Evolutionary conservation across 2,329 filamentous ascomycete genomes (phyloP).

Genomic region (Sporothrix luriei): DNA sequence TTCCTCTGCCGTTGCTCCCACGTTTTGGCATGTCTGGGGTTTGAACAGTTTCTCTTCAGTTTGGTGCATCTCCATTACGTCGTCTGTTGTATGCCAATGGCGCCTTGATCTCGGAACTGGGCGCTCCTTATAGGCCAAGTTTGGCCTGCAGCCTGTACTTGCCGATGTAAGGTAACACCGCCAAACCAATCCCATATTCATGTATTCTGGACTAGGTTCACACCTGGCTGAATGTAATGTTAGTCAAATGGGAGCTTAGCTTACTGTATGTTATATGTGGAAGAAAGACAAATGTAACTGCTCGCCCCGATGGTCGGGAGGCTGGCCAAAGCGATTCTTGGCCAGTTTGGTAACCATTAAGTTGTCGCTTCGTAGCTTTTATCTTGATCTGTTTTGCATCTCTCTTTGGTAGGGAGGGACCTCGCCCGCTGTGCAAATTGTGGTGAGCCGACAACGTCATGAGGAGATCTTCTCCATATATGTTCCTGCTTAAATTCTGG

Average conservation of each 20-base stretch:
- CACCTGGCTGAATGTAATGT: not conserved
- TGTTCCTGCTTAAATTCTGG: not conserved
- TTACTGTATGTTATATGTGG: not conserved
- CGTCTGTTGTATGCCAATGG: not conserved
- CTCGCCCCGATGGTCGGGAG: not conserved
- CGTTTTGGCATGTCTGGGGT: not conserved
- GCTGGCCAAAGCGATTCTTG: constrained; percentile 1
- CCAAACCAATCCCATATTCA: not conserved
- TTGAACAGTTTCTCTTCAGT: not conserved
- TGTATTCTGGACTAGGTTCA: not conserved
- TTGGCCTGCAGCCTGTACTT: not conserved
- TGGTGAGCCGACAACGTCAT: not conserved
- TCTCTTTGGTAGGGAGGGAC: not conserved
- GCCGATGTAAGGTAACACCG: not conserved
- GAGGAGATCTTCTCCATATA: no score
- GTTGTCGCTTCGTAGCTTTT: not conserved
- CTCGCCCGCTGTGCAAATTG: constrained; percentile 6
- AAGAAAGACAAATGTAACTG: not conserved
- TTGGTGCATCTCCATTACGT: not conserved
- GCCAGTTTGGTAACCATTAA: constrained; percentile 16
- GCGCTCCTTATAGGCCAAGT: constrained; percentile 15
- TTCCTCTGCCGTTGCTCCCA: not conserved
- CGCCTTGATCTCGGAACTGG: constrained; percentile 10
- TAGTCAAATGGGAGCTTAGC: not conserved
- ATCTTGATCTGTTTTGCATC: not conserved